Percentiles rank a stretch among this genome's conserved stretches.
phyloP scores from a whole-genome alignment of 169 alveolate species.

The Eimeria sp. region DNA sequence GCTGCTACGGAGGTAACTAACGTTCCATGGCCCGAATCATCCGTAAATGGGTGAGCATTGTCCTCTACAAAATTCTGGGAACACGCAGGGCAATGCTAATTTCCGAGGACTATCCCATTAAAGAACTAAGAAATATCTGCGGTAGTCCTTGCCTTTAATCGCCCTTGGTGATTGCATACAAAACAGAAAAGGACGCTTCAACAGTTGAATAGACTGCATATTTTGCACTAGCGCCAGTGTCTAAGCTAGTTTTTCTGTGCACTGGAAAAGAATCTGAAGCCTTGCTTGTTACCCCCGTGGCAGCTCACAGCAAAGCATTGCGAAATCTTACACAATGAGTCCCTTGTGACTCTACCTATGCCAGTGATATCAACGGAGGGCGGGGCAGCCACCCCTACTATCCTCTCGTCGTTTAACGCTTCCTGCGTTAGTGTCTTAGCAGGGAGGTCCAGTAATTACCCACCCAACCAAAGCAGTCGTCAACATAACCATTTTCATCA shows the following conservation, averaged over 20 bases:
- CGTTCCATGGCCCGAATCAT: slow-evolving; percentile 90
- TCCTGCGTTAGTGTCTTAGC: neutral
- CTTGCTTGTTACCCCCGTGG: neutral
- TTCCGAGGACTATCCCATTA: neutral
- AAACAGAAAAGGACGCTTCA: neutral
- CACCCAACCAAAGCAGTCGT: slow-evolving; percentile 91
- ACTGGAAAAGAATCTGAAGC: neutral
- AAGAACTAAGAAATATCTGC: neutral
- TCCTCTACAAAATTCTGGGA: slow-evolving; percentile 87
- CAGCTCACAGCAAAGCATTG: neutral
- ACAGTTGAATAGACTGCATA: neutral
- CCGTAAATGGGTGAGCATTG: slow-evolving; percentile 85
- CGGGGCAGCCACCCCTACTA: neutral
- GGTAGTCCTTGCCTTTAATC: neutral
- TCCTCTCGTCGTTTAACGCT: neutral
- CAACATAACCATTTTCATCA: slow-evolving; percentile 88
- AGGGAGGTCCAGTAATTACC: slow-evolving; percentile 21
- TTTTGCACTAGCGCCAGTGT: neutral
- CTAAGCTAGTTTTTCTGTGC: neutral
- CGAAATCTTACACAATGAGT: neutral
- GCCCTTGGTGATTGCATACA: neutral
- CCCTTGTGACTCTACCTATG: neutral
- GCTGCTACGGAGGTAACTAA: slow-evolving; percentile 90
- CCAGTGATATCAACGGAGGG: neutral
- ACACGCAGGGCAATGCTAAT: neutral